phyloP scores from a whole-genome alignment of 768 basidiomycete species.

The Lentinula lateritia region DNA sequence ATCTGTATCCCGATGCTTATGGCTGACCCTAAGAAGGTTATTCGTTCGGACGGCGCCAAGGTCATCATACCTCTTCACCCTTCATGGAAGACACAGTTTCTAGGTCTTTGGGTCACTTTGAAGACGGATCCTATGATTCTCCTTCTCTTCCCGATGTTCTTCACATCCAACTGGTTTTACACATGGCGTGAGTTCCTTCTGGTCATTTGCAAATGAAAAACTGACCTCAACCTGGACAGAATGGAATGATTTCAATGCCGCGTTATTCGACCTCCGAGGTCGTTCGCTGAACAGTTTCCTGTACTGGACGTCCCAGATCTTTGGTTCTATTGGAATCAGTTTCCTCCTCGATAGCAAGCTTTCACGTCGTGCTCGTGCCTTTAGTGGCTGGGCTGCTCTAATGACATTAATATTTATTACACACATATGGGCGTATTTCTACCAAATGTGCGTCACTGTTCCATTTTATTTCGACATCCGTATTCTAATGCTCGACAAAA shows the following conservation, averaged over 20 bases:
- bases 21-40: constrained; percentile 66
- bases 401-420: constrained; percentile 60
- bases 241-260: constrained; percentile 77
- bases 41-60: constrained; percentile 71
- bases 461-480: not conserved
- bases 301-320: constrained; percentile 77
- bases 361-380: constrained; percentile 65
- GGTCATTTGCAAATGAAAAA: not conserved
- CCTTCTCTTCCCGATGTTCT: constrained; percentile 81
- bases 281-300: constrained; percentile 72
- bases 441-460: constrained; percentile 54
- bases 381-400: constrained; percentile 60
- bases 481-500: not conserved
- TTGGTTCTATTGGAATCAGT: constrained; percentile 70
- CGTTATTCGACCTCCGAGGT: constrained; percentile 73
- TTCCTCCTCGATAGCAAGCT: constrained; percentile 57
- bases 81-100: constrained; percentile 73
- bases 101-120: constrained; percentile 62
- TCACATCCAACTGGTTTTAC: constrained; percentile 82
- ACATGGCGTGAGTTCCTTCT: constrained; percentile 60
- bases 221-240: constrained; percentile 32
- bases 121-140: constrained; percentile 67
- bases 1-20: constrained; percentile 62
- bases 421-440: constrained; percentile 73
- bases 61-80: constrained; percentile 59